Base-by-base conservation (phyloP, 257 asterid genomes). In the Scutellaria barbata region DNA sequence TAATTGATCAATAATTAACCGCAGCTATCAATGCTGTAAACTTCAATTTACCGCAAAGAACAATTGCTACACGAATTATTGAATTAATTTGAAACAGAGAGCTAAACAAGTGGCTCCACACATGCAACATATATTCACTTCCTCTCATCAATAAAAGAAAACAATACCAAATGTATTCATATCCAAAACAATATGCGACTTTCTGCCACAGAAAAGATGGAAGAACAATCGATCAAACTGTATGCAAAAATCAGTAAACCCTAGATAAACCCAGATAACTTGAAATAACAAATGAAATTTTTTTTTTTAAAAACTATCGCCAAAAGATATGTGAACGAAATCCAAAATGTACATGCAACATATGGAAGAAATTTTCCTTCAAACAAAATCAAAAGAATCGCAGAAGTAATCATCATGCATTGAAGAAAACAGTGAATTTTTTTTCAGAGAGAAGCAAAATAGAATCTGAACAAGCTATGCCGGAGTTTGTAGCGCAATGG, bases 231-330 rank as follows among this genome's bases (percentile, higher is more conserved):
- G 18, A 56, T 39, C 22, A 8, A 72, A 73, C 42, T 37, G 62
- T 42, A 72, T 50, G 63, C 47, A 63, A 25, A 16, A 52, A 43
- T n/a, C 67, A 30, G 57, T 53, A 71, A 76, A 80, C 76, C 81
- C 79, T 80, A 76, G 45, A 18, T 14, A 68, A 68, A 62, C 57
- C 81, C 73, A 56, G 30, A n/a, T 5, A 0, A 9, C 30, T 61
- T 3, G 13, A 5, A 57, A 5, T n/a, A 18, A 57, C 33, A 30
- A 45, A 43, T 16, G 67, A n/a, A 39, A 62, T n/a, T n/a, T n/a
- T n/a, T n/a, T n/a, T n/a, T n/a, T n/a, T n/a, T n/a, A n/a, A n/a
- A n/a, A 14, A 0, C 5, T n/a, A 41, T 25, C 10, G 12, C 68
- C 41, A 7, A 51, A 2, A 51, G 51, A 35, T 17, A 5, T 14